Evolutionary conservation across 2,329 filamentous ascomycete genomes (phyloP).

Genomic region (Immersiporthe knoxdaviesiana): DNA sequence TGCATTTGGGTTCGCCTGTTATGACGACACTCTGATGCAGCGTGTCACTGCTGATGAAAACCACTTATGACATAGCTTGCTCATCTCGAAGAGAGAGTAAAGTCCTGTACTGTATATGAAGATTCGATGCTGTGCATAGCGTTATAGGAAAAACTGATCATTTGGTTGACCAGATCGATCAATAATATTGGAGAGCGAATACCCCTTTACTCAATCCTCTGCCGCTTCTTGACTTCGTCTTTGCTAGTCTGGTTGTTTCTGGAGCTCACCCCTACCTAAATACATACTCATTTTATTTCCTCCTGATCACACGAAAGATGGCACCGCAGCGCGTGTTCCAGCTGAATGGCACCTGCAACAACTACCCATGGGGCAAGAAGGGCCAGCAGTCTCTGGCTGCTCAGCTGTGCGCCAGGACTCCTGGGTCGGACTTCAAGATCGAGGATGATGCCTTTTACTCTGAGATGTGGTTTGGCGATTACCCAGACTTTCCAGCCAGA

Average conservation of each 20-base stretch:
- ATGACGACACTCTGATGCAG: constrained; percentile 15
- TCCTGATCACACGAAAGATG: constrained; percentile 9
- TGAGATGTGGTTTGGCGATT: constrained; percentile 78
- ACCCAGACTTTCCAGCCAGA: constrained; percentile 70
- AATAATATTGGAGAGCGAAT: not conserved
- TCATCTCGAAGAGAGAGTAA: not conserved
- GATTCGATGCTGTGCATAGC: not conserved
- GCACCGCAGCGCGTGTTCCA: constrained; percentile 44
- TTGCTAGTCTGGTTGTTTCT: not conserved
- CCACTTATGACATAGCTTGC: constrained; percentile 16
- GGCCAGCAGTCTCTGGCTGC: constrained; percentile 69
- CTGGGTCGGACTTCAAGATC: constrained; percentile 64
- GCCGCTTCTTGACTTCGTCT: not conserved
- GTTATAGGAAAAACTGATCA: not conserved
- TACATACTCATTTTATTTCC: no score
- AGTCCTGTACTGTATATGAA: not conserved
- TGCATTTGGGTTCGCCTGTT: not conserved
- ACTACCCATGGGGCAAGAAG: constrained; percentile 73
- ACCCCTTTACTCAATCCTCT: not conserved
- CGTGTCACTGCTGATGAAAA: not conserved
- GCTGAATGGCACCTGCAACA: constrained; percentile 53
- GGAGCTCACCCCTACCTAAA: no score
- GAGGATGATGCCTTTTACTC: constrained; percentile 66
- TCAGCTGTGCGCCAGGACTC: constrained; percentile 65
- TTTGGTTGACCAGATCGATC: not conserved